Conservation (phyloP, 768 basidiomycete species). For the Lentinula sp. region DNA sequence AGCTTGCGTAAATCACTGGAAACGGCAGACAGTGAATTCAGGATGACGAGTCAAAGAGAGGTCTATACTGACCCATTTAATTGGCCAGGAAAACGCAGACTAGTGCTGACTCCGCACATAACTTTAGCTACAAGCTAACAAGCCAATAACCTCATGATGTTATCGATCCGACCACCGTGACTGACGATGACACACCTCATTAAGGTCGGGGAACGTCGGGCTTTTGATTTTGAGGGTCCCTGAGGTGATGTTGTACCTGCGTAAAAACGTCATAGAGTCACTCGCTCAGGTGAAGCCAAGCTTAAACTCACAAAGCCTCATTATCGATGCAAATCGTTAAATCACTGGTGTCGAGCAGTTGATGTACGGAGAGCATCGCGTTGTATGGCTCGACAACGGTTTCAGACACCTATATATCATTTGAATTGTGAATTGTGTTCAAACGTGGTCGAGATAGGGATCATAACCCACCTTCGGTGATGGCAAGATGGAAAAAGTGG, state of each 20-base stretch:
- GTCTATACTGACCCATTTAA: constrained; percentile 63
- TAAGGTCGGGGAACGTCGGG: constrained; percentile 64
- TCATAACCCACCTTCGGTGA: constrained; percentile 36
- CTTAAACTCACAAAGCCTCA: constrained; percentile 62
- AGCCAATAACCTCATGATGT: neutral
- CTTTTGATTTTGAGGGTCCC: constrained; percentile 58
- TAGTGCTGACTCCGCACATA: constrained; percentile 93
- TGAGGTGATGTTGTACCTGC: constrained; percentile 67
- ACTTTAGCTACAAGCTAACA: constrained; percentile 72
- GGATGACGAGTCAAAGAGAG: neutral
- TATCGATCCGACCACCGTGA: neutral
- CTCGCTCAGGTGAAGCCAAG: neutral
- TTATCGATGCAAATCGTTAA: constrained; percentile 83
- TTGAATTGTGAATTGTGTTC: neutral
- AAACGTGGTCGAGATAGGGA: neutral
- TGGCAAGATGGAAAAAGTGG: constrained; percentile 47
- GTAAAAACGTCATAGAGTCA: neutral
- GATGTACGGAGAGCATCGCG: constrained; percentile 76
- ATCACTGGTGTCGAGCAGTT: constrained; percentile 86
- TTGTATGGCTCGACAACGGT: constrained; percentile 77
- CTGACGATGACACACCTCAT: constrained; percentile 35
- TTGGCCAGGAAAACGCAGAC: constrained; percentile 90
- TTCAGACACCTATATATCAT: constrained; percentile 36
- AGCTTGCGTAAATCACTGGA: constrained; percentile 80
- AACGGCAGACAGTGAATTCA: neutral